Base-by-base conservation (phyloP, 805 yeast species). In the Candida hispaniensis region DNA sequence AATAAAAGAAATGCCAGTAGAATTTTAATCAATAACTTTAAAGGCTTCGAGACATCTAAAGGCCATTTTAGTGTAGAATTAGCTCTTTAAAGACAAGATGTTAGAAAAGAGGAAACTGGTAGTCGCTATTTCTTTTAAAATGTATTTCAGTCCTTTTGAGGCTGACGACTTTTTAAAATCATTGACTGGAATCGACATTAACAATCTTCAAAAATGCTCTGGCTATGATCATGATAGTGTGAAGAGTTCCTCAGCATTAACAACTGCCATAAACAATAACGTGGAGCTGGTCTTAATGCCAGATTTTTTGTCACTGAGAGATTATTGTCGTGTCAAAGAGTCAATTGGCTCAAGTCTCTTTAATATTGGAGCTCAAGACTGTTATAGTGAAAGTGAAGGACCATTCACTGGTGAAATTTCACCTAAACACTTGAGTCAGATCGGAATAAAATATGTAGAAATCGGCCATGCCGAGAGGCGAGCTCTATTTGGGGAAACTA, bases 381-480 rank as follows among this genome's bases (percentile, higher is more conserved):
- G 51, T 39, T 45, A 43, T 34, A 41, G 41, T 41, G 46, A 43
- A 12, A 49, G 45, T 30, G 30, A 28, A 14, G 55, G 55, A 5
- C 50, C 55, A 7, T 51, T 36, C 36, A 51, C 55, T 7, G 55
- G 55, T 9, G 49, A 51, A 23, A 24, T 51, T 10, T 50, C 55
- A 10, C 49, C 55, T 6, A 20, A 26, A 12, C 41, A 45, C 16
- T 38, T 51, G 19, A 38, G 46, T 3, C 46, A 42, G 16, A 12
- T 45, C 7, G 55, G 55, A 6, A 47, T 45, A 7, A 9, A 23
- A 12, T 36, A 42, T 23, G 55, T 50, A 7, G 54, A 49, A 38
- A 35, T 50, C 7, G 55, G 55, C 17, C 55, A 50, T 28, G 55
- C 55, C 14, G 55, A 50, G 34, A 47, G 50, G 7, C 47, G 55